Percentiles rank a stretch among this genome's conserved stretches.
phyloP scores from a whole-genome alignment of 2,329 filamentous ascomycete species.

The Paecilomyces sp. region DNA sequence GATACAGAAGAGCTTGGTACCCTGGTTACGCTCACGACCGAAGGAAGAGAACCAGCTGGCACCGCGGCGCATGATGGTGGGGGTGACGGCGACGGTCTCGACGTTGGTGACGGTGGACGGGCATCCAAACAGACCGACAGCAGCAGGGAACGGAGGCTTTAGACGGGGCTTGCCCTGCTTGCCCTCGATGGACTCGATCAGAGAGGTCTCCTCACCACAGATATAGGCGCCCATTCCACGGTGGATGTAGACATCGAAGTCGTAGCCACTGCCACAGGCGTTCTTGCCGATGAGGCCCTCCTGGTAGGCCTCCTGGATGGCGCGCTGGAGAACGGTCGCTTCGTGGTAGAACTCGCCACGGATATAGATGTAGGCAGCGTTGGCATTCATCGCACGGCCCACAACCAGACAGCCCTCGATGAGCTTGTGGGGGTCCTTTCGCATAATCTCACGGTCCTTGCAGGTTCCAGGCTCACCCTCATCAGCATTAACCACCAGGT shows the following conservation, averaged over 20 bases:
- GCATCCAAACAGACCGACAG: constrained; percentile 95
- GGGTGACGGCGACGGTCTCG: constrained; percentile 90
- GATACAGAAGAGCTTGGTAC: constrained; percentile 97
- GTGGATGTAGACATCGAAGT: constrained; percentile 96
- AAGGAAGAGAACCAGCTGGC: constrained; percentile 89
- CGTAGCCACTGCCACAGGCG: constrained; percentile 91
- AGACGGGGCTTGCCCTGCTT: constrained; percentile 97
- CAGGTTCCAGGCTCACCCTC: constrained; percentile 98
- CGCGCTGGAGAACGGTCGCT: constrained; percentile 83
- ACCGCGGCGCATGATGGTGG: constrained; percentile 90
- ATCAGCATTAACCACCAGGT: constrained; percentile 96
- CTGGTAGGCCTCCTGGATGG: constrained; percentile 96
- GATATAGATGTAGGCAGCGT: constrained; percentile 98
- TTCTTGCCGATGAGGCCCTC: constrained; percentile 97
- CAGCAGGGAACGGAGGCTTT: constrained; percentile 96
- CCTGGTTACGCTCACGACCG: constrained; percentile 90
- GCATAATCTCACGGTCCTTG: constrained; percentile 99
- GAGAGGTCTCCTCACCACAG: constrained; percentile 94
- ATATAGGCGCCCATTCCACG: constrained; percentile 96
- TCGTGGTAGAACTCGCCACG: constrained; percentile 97
- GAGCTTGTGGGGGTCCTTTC: constrained; percentile 98
- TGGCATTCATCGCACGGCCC: constrained; percentile 97
- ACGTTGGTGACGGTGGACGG: constrained; percentile 97
- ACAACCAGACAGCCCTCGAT: constrained; percentile 94
- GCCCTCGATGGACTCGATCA: constrained; percentile 96